Conservation (phyloP, 78 protist species). For the Reticulomyxa filosa region DNA sequence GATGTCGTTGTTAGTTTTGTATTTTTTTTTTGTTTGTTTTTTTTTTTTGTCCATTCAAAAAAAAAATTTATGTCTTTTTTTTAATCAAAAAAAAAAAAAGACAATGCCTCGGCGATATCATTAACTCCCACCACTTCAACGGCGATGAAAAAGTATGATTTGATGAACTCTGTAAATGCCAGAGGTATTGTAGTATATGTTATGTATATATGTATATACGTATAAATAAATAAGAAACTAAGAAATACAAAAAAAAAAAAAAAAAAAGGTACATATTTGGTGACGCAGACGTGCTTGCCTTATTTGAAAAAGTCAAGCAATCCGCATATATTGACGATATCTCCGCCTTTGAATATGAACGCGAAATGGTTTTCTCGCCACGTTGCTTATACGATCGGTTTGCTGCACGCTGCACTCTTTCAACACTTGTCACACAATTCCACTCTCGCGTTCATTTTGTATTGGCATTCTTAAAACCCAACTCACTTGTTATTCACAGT, state of each 20-base stretch:
- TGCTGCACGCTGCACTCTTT: too few relatives aligned
- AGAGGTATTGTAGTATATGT: too few relatives aligned
- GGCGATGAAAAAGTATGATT: constrained; percentile 24
- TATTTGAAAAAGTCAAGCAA: constrained; percentile 16
- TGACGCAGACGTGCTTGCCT: constrained; percentile 45
- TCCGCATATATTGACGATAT: constrained; percentile 38
- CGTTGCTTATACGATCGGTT: constrained; percentile 58
- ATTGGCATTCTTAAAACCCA: too few relatives aligned
- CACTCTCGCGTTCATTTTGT: not conserved
- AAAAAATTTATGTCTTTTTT: too few relatives aligned
- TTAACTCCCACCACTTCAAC: constrained; percentile 44
- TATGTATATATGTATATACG: too few relatives aligned
- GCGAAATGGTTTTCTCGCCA: constrained; percentile 45
- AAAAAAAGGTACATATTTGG: constrained; percentile 50
- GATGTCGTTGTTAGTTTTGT: constrained; percentile 57
- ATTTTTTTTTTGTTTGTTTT: too few relatives aligned
- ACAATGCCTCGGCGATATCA: constrained; percentile 58
- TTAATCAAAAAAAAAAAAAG: too few relatives aligned
- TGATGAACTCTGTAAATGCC: constrained; percentile 36
- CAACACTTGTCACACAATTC: too few relatives aligned
- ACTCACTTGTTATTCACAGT: too few relatives aligned
- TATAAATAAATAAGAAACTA: too few relatives aligned
- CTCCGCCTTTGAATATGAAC: constrained; percentile 57
- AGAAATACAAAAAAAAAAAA: too few relatives aligned
- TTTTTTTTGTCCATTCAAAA: too few relatives aligned